A percentile compares a stretch with the other conserved stretches of the same genome.
phyloP scores from a whole-genome alignment of 2,329 filamentous ascomycete genomes.

The Talaromyces atroroseus region DNA sequence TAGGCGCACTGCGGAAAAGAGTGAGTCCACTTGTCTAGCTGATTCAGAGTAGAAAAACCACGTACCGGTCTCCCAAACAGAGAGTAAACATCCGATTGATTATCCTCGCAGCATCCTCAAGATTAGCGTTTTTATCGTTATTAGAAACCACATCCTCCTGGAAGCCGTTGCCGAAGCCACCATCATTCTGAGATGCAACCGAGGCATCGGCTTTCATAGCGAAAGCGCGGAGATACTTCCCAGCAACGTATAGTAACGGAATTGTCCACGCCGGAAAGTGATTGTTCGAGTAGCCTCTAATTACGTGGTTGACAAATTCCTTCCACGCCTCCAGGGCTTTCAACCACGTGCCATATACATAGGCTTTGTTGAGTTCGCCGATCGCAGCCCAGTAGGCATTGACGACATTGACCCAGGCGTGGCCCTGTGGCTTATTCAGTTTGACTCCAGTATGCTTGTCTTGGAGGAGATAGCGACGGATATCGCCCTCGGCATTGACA shows the following conservation, averaged over 20 bases:
- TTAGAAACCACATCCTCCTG: constrained; percentile 79
- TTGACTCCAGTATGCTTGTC: constrained; percentile 50
- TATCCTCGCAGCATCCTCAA: constrained; percentile 85
- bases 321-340: constrained; percentile 86
- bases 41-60: background rate
- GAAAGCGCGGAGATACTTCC: constrained; percentile 79
- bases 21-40: background rate
- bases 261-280: constrained; percentile 87
- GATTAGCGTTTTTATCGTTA: constrained; percentile 69
- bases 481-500: constrained; percentile 60
- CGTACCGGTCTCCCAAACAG: constrained; percentile 82
- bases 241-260: constrained; percentile 79
- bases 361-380: constrained; percentile 63
- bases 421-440: constrained; percentile 62
- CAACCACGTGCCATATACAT: constrained; percentile 66
- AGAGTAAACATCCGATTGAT: constrained; percentile 89
- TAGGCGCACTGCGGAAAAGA: constrained; percentile 55
- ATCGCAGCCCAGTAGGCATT: constrained; percentile 76
- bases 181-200: constrained; percentile 50
- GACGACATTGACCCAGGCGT: constrained; percentile 85
- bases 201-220: constrained; percentile 80
- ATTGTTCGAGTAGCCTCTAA: constrained; percentile 71
- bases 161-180: constrained; percentile 49
- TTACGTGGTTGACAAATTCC: constrained; percentile 68
- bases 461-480: constrained; percentile 66